Base-by-base conservation (phyloP, 768 basidiomycete species). In the Austroboletus festivus region DNA sequence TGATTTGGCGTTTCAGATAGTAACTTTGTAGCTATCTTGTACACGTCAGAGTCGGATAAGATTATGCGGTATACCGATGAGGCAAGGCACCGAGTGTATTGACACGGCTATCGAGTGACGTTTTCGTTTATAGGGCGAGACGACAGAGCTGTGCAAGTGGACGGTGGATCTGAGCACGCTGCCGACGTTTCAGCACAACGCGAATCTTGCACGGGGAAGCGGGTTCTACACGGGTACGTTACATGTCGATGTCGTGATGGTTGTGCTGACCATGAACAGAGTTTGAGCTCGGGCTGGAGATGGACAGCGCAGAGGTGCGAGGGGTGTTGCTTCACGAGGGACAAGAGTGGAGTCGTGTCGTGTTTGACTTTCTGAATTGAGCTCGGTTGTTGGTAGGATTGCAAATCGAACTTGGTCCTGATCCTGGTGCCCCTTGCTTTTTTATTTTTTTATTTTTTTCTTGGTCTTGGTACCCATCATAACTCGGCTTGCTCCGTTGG, bases 11-110 rank as follows among this genome's bases (percentile, higher is more conserved):
- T 6, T 38, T 19, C 61, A 87, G 89, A 93, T 67, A 82, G 83
- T 23, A 70, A 81, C 38, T 93, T 92, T 56, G 82, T 89, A 44
- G 89, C 89, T n/a, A 82, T 86, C 43, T 68, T 93, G 48, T 92
- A 81, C 65, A 88, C 87, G 9, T 85, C 84, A 37, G 86, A 89
- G 48, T 70, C 73, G n/a, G 85, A 87, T 57, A 80, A 73, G 58
- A 73, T 83, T 38, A 84, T 88, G 85, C 75, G 89, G 53, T 93
- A 92, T 58, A 88, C 83, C 1, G 90, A 93, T 62, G 90, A 93
- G 71, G 77, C 71, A 56, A 60, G 69, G 38, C 19, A 24, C 20
- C 42, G 23, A 4, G 35, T 9, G 20, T 4, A 19, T 12, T 59
- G 58, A 56, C 42, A 51, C 47, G 53, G 51, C 37, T 7, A 39